Evolutionary conservation across 257 asterid species (phyloP), one percentile per base, ranked within the genome.

Genomic region (Anisodus tanguticus): DNA sequence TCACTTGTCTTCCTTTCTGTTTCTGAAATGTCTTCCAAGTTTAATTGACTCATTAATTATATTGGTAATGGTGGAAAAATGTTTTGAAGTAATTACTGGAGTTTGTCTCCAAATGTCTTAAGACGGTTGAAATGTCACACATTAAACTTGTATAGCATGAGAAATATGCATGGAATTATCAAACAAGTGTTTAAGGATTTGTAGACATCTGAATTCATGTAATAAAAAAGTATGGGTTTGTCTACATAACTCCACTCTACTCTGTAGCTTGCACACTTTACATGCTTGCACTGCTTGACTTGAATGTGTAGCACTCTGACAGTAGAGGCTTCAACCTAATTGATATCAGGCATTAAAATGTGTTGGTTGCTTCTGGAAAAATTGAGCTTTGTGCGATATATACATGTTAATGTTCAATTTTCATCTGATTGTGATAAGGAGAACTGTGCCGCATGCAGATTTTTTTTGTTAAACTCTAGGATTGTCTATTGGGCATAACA

Each of bases 1-100:
- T 77, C 66, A 53, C 66, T 31, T 54, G 64, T 77, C 82, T 77
- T 53, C 82, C 82, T 77, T 51, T 72, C 22, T 58, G 81, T 76
- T 77, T 77, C 45, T 53, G 66, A 8, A 51, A 77, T 0, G 47
- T 77, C 82, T 53, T 77, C 64, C 31, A 53, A 77, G 49, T 77
- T 77, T 12, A 53, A 31, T 77, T 77, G 81, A 26, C 47, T 53
- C 9, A 15, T 51, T 12, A 22, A 77, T 77, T 77, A 77, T 77
- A 31, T 13, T 31, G 82, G 82, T 77, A 53, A 37, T 53, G 63
- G 81, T 26, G 47, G 49, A 39, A 51, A 31, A 57, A 22, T 77
- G 10, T 77, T n/a, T 53, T 53, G 2, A 15, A 77, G 49, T 53
- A 31, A 53, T 77, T 53, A 8, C 43, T 53, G 64, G 82, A 53